Conservation (phyloP, 169 alveolate genomes). For the Plasmodium billcollinsi region DNA sequence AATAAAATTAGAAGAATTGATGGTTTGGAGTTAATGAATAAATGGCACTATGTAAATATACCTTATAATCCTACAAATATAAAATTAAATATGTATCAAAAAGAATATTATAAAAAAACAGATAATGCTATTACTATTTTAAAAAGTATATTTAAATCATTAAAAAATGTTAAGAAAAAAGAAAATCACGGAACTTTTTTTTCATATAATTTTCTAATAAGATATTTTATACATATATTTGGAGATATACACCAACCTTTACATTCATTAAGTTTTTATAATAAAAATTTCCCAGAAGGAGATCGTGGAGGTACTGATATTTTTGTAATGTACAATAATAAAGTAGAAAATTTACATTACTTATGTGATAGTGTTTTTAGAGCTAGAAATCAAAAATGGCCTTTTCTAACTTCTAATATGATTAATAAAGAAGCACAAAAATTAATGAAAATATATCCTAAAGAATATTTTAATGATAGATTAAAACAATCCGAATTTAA, state of each 20-base stretch:
- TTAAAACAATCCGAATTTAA: conserved; percentile 21
- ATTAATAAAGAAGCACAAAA: conserved; percentile 15
- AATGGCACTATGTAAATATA: conserved; percentile 46
- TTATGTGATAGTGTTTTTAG: conserved; percentile 64
- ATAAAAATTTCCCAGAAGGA: conserved; percentile 82
- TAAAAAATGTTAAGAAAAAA: conserved; percentile 29
- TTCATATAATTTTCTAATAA: conserved; percentile 74
- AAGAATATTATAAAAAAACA: conserved; percentile 21
- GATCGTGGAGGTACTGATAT: conserved; percentile 87
- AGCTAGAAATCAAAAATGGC: conserved; percentile 49
- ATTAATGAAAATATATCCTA: conserved; percentile 52
- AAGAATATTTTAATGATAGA: conserved; percentile 51
- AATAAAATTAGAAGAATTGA: conserved; percentile 39
- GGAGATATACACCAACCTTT: conserved; percentile 92
- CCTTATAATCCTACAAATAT: conserved; percentile 50
- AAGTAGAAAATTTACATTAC: conserved; percentile 44
- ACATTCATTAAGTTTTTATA: conserved; percentile 79
- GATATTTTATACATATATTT: conserved; percentile 87
- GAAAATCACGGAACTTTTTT: conserved; percentile 67
- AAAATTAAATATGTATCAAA: conserved; percentile 16
- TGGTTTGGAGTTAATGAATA: conserved; percentile 47
- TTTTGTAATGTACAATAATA: conserved; percentile 20
- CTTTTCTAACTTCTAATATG: conserved; percentile 1
- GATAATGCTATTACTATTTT: conserved; percentile 40
- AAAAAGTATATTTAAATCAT: conserved; percentile 27